Base-by-base conservation (phyloP, 805 yeast species). In the Maudiozyma bulderi region DNA sequence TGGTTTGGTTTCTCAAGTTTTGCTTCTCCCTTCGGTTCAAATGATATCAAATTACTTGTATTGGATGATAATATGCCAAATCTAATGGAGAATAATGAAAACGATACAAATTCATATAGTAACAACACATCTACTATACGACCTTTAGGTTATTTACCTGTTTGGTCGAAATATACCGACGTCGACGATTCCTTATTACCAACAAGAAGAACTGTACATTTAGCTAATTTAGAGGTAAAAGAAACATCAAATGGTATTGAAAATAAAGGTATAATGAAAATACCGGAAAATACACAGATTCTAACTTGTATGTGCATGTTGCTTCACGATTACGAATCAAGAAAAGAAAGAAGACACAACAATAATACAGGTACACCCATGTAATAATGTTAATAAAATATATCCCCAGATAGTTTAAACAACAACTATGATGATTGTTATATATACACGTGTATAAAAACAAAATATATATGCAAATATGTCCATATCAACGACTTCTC, bases 1-100 rank as follows among this genome's bases (percentile, higher is more conserved):
- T 71, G 75, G 75, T 55, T 61, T 15, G 75, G 75, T 0, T 65
- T 70, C 5, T 64, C 73, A 1, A 64, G 67, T 5, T 57, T 66
- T 45, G 58, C 68, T 1, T 61, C 72, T 0, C 61, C 64, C 1
- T 62, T 63, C 45, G 71, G 72, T 0, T 59, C 71, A 3, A 62
- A 63, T 8, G 60, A 56, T 43, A 61, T 71, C 48, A 67, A 68
- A 41, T 53, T 70, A 7, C 43, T 67, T 26, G 59, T 68, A 0
- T 47, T 71, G 6, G 67, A 64, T 46, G 69, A 69, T 44, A 56
- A 58, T 8, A 57, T 60, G 47, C 67, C 72, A 2, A 63, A 68
- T 1, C 54, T 62, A 9, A 48, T 61, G 47, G 67, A 66, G 9
- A 51, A 53, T 29, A n/a, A 8, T 28, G 29, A 40, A 6, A 45